These are phyloP conservation scores for Cymbopogon flexuosus DNA, from an alignment of 202 grass and related monocot genomes.

Conservation along the genomic window DNA sequence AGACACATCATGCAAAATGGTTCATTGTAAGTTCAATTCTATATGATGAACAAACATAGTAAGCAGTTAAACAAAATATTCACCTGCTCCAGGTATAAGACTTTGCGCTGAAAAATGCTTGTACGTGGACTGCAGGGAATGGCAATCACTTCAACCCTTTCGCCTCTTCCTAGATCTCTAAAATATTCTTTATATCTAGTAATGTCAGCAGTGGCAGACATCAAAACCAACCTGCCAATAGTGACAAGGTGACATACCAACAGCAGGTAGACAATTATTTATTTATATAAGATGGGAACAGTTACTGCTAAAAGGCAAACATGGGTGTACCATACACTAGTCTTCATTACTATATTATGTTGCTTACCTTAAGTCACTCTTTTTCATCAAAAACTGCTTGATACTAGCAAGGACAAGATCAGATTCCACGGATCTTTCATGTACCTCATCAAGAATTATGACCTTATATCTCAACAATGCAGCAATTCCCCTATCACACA, in stretches of 20 bases:
- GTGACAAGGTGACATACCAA: slow-evolving; percentile 12
- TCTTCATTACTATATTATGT: neutral
- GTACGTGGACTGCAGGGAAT: slow-evolving; percentile 63
- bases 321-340: neutral
- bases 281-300: slow-evolving; percentile 4
- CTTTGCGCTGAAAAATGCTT: slow-evolving; percentile 66
- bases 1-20: neutral
- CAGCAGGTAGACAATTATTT: slow-evolving; percentile 1
- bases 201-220: slow-evolving; percentile 96
- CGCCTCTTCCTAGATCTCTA: slow-evolving; percentile 63
- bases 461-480: slow-evolving; percentile 83
- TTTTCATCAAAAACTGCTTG: slow-evolving; percentile 89
- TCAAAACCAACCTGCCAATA: slow-evolving; percentile 73
- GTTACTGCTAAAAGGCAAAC: neutral
- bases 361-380: slow-evolving; percentile 65
- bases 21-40: slow-evolving; percentile 15
- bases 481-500: slow-evolving; percentile 69
- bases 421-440: slow-evolving; percentile 92
- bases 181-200: slow-evolving; percentile 90
- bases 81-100: slow-evolving; percentile 88
- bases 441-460: slow-evolving; percentile 95
- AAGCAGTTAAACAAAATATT: slow-evolving; percentile 7
- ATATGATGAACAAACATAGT: slow-evolving; percentile 8
- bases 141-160: slow-evolving; percentile 95
- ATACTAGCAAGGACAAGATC: slow-evolving; percentile 80